A percentile compares a stretch with the other conserved stretches of the same genome.
Conservation (phyloP, 106 monocot genomes). For the Allium sativum region DNA sequence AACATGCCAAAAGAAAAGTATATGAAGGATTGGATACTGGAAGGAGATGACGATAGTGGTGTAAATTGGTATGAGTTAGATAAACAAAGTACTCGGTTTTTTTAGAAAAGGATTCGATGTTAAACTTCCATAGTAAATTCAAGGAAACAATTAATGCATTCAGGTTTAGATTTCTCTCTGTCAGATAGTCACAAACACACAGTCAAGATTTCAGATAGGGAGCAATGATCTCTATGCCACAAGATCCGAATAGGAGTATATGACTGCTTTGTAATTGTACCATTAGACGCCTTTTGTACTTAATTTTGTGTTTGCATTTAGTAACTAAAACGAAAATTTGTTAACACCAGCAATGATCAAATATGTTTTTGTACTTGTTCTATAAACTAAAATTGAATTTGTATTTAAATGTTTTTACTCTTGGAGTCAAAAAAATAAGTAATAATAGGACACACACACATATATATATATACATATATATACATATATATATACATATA, state of each 20-base stretch:
- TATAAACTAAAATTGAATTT: background rate
- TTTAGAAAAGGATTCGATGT: constrained; percentile 51
- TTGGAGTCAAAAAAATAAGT: too few relatives aligned
- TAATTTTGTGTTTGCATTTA: background rate
- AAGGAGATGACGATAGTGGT: constrained; percentile 65
- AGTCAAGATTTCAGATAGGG: constrained; percentile 80
- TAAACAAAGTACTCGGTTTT: constrained; percentile 37
- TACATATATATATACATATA: too few relatives aligned
- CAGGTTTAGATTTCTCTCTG: constrained; percentile 63
- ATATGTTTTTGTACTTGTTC: background rate
- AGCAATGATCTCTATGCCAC: constrained; percentile 48
- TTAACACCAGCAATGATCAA: background rate
- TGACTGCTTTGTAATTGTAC: too few relatives aligned
- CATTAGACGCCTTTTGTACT: too few relatives aligned
- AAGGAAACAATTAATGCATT: constrained; percentile 30
- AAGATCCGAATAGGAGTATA: background rate
- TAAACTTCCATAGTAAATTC: constrained; percentile 37
- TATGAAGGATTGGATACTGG: too few relatives aligned
- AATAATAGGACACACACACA: too few relatives aligned
- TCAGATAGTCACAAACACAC: constrained; percentile 35
- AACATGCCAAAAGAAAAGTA: too few relatives aligned
- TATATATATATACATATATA: too few relatives aligned
- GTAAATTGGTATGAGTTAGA: constrained; percentile 53
- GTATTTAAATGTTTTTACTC: background rate
- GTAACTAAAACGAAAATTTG: too few relatives aligned